Percentiles rank a stretch among this genome's conserved stretches.
Conservation (phyloP, 2,329 filamentous ascomycete genomes). For the Pseudogymnoascus sp. region DNA sequence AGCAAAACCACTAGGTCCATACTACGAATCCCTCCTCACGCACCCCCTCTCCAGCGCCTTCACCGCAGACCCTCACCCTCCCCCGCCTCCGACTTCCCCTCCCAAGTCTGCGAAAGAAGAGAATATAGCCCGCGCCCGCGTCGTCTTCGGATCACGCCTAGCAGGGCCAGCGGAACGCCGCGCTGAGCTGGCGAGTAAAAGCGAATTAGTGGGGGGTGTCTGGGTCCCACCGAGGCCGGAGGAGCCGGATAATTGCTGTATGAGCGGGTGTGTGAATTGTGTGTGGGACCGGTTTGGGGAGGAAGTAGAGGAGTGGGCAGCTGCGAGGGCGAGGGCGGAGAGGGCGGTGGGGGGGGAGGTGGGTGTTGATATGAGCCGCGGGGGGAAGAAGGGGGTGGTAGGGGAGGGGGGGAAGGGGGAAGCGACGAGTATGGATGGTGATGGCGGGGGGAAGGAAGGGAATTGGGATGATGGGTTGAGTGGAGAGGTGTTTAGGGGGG, state of each 20-base stretch:
- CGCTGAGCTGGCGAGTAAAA: slow-evolving; percentile 47
- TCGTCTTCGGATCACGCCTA: slow-evolving; percentile 76
- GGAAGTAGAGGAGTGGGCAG: slow-evolving; percentile 83
- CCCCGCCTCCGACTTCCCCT: not conserved
- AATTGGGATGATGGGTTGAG: slow-evolving; percentile 50
- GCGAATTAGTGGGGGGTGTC: slow-evolving; percentile 65
- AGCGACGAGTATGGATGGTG: slow-evolving; percentile 61
- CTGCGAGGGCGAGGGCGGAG: slow-evolving; percentile 42
- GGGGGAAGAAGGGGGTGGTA: slow-evolving; percentile 14
- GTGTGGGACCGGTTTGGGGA: slow-evolving; percentile 91
- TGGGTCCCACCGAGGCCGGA: slow-evolving; percentile 72
- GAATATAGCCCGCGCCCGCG: slow-evolving; percentile 37
- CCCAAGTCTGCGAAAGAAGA: slow-evolving; percentile 4
- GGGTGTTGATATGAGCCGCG: slow-evolving; percentile 15
- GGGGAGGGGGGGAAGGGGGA: slow-evolving; percentile 16
- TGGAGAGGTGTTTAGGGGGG: slow-evolving; percentile 61
- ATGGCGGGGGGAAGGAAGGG: slow-evolving; percentile 49
- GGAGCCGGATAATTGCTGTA: slow-evolving; percentile 97
- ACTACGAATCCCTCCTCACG: slow-evolving; percentile 51
- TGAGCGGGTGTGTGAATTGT: slow-evolving; percentile 97
- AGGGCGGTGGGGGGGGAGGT: slow-evolving; percentile 21
- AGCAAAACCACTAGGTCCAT: slow-evolving; percentile 43
- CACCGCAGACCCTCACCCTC: slow-evolving; percentile 18
- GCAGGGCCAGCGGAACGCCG: slow-evolving; percentile 64
- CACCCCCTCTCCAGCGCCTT: slow-evolving; percentile 18